phyloP scores from a whole-genome alignment of 768 basidiomycete species.

The Rhizopogon sp. region DNA sequence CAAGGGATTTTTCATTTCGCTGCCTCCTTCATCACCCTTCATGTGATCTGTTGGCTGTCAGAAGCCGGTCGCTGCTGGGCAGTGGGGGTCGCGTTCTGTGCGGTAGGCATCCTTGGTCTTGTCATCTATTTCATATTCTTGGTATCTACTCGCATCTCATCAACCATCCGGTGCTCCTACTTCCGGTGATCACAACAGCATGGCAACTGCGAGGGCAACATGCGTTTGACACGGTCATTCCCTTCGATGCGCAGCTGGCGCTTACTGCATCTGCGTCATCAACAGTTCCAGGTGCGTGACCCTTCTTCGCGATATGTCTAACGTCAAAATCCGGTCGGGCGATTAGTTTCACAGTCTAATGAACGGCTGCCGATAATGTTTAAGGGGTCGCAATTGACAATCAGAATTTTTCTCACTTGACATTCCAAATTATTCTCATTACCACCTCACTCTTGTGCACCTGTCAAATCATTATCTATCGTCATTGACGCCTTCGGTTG shows the following conservation, averaged over 20 bases:
- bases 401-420: not conserved
- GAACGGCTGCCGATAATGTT: not conserved
- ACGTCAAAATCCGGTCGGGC: not conserved
- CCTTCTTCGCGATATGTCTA: not conserved
- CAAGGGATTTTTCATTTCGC: not conserved
- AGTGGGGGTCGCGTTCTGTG: not conserved
- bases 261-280: not conserved
- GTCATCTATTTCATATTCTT: not conserved
- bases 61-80: not conserved
- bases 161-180: not conserved
- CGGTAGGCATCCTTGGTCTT: too few relatives aligned
- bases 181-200: not conserved
- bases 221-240: slow-evolving; percentile 1
- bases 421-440: not conserved
- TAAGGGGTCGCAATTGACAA: not conserved
- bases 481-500: not conserved
- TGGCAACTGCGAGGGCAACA: slow-evolving; percentile 1
- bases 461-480: not conserved
- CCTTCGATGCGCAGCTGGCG: not conserved
- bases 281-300: not conserved
- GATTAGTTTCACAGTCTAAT: not conserved
- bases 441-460: not conserved
- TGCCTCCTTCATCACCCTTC: not conserved
- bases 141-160: not conserved
- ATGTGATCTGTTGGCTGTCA: not conserved